These are phyloP conservation scores for Aschersonia sp. DNA, from an alignment of 2,329 filamentous ascomycete genomes.

Conservation along the genomic window DNA sequence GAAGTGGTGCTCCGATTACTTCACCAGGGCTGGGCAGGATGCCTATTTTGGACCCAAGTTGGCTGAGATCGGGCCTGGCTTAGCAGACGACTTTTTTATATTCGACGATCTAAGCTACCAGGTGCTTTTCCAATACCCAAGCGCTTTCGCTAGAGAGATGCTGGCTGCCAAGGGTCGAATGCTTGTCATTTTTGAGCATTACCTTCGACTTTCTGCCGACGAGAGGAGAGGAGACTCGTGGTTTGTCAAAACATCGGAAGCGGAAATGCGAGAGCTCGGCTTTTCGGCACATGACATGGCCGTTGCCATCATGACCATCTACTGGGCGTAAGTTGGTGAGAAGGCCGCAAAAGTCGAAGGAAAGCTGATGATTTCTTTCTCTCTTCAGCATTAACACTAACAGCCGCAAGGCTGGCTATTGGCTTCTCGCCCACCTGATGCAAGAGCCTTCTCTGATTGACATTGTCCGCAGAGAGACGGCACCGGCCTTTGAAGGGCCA, in stretches of 20 bases:
- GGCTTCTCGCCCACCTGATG: constrained; percentile 12
- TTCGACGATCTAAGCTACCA: constrained; percentile 14
- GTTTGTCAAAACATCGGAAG: not conserved
- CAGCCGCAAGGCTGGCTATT: constrained; percentile 12
- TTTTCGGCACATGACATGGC: not conserved
- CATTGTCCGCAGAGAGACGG: constrained; percentile 9
- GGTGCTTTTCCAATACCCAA: constrained; percentile 13
- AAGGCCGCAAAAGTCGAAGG: not conserved
- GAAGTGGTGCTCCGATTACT: not conserved
- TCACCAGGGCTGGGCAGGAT: not conserved
- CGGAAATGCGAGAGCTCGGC: not conserved
- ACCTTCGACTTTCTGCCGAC: not conserved
- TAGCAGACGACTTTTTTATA: constrained; percentile 6
- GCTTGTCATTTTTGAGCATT: not conserved
- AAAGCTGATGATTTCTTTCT: not conserved
- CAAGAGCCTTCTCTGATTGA: constrained; percentile 7
- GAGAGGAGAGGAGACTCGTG: not conserved
- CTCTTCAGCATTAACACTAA: constrained; percentile 13
- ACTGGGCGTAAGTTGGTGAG: not conserved
- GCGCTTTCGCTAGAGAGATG: constrained; percentile 9
- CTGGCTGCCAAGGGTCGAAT: constrained; percentile 1
- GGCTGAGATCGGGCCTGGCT: constrained; percentile 5
- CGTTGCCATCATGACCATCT: not conserved
- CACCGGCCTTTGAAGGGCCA: constrained; percentile 7
- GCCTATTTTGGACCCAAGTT: constrained; percentile 2